Evolutionary conservation across 192 early-diverging fungal genomes (phyloP).

Genomic region (Coemansia sp.): DNA sequence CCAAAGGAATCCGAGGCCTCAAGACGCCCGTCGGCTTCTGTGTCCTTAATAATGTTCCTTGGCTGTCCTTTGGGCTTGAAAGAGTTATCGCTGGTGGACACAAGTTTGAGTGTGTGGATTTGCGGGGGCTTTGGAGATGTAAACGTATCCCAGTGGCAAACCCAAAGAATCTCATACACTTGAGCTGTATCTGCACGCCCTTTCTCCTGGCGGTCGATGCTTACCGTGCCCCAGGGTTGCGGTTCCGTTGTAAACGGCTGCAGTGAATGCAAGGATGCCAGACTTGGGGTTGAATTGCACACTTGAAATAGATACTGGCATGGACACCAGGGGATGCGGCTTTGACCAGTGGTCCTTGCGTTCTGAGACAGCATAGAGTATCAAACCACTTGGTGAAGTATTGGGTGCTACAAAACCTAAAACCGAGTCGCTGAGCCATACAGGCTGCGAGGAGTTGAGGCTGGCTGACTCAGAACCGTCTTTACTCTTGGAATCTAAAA

Average conservation of each 20-base stretch:
- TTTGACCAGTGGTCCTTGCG: slow-evolving; percentile 45
- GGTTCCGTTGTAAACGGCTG: slow-evolving; percentile 62
- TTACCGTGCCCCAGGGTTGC: slow-evolving; percentile 56
- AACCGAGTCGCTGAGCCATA: slow-evolving; percentile 35
- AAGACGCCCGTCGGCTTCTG: slow-evolving; percentile 51
- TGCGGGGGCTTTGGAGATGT: slow-evolving; percentile 61
- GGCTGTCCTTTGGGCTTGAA: slow-evolving; percentile 21
- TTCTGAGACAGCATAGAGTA: slow-evolving; percentile 51
- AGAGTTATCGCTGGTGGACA: too few relatives aligned
- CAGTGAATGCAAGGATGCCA: slow-evolving; percentile 64
- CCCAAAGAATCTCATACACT: slow-evolving; percentile 70
- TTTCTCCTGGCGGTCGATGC: slow-evolving; percentile 52
- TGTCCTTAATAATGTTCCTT: slow-evolving; percentile 36
- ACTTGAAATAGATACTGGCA: slow-evolving; percentile 55
- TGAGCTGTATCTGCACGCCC: slow-evolving; percentile 60
- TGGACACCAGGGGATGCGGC: slow-evolving; percentile 49
- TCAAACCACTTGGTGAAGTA: slow-evolving; percentile 20
- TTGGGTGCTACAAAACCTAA: slow-evolving; percentile 39
- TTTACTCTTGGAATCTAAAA: background rate
- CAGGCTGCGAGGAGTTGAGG: slow-evolving; percentile 35
- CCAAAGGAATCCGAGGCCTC: slow-evolving; percentile 61
- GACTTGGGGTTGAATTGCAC: slow-evolving; percentile 58
- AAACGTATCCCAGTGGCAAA: slow-evolving; percentile 81
- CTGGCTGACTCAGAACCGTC: background rate
- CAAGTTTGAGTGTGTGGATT: slow-evolving; percentile 58